Percentiles rank a stretch among this genome's conserved stretches.
Conservation (phyloP, 306 rosid genomes). For the Prunus mira region DNA sequence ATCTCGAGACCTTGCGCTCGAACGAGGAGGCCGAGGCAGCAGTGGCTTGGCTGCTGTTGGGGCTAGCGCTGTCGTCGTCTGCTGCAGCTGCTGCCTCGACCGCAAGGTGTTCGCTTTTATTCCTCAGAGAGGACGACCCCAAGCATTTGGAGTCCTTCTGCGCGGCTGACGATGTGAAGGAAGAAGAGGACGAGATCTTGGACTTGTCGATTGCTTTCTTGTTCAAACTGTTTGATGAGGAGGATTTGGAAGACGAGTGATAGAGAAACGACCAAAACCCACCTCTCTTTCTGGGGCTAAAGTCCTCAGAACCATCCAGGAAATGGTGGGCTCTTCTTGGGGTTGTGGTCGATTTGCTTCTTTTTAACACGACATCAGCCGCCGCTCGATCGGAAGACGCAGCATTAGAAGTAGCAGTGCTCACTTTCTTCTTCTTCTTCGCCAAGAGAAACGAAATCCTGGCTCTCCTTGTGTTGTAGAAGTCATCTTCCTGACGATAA, state of each 20-base stretch:
- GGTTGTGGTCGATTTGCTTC: slow-evolving; percentile 82
- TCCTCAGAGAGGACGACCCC: slow-evolving; percentile 16
- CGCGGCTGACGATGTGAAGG: slow-evolving; percentile 1
- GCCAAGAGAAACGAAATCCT: slow-evolving; percentile 65
- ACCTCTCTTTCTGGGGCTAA: slow-evolving; percentile 59
- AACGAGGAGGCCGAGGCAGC: slow-evolving; percentile 61
- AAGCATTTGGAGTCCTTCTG: slow-evolving; percentile 6
- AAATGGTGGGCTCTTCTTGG: slow-evolving; percentile 40
- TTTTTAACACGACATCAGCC: slow-evolving; percentile 48
- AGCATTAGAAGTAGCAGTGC: background rate
- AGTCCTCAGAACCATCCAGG: slow-evolving; percentile 27
- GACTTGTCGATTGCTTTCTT: slow-evolving; percentile 17
- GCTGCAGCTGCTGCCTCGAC: background rate
- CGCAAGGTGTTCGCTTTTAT: slow-evolving; percentile 3
- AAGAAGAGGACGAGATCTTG: slow-evolving; percentile 17
- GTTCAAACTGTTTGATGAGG: slow-evolving; percentile 10
- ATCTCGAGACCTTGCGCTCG: slow-evolving; percentile 88
- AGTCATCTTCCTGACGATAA: slow-evolving; percentile 26
- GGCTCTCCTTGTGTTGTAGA: slow-evolving; percentile 33
- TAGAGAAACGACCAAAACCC: slow-evolving; percentile 90
- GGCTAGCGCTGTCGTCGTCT: slow-evolving; percentile 44
- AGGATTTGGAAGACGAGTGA: slow-evolving; percentile 37
- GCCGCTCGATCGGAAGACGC: slow-evolving; percentile 18
- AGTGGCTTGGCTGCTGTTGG: slow-evolving; percentile 33
- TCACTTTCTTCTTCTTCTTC: slow-evolving; percentile 59